phyloP scores from a whole-genome alignment of 805 yeast genomes.

The Myxozyma lipomycoides region DNA sequence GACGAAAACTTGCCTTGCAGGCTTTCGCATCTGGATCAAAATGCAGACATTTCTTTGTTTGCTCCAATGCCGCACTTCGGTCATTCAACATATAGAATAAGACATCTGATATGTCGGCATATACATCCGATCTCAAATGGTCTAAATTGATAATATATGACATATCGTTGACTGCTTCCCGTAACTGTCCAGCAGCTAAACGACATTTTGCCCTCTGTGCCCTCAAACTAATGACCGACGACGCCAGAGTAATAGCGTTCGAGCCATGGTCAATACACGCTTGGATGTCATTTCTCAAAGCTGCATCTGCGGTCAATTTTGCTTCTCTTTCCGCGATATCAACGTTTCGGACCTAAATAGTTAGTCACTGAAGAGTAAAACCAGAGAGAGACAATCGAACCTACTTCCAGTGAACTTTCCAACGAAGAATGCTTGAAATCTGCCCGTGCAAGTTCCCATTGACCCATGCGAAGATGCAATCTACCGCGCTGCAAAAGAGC shows the following conservation, averaged over 20 bases:
- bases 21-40: slow-evolving; percentile 66
- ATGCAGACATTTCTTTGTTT: slow-evolving; percentile 65
- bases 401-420: slow-evolving; percentile 24
- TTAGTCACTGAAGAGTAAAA: not conserved
- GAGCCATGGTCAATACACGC: slow-evolving; percentile 31
- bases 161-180: slow-evolving; percentile 39
- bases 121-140: slow-evolving; percentile 32
- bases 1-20: slow-evolving; percentile 46
- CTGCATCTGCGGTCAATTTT: slow-evolving; percentile 19
- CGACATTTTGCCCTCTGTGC: slow-evolving; percentile 37
- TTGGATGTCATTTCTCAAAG: slow-evolving; percentile 21
- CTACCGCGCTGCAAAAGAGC: slow-evolving; percentile 38
- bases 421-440: slow-evolving; percentile 30
- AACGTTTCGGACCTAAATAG: slow-evolving; percentile 21
- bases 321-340: slow-evolving; percentile 21
- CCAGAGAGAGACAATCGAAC: slow-evolving; percentile 14
- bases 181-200: slow-evolving; percentile 32
- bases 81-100: slow-evolving; percentile 52
- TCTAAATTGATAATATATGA: slow-evolving; percentile 30
- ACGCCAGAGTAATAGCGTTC: slow-evolving; percentile 34
- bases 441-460: slow-evolving; percentile 24
- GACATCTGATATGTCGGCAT: slow-evolving; percentile 36
- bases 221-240: slow-evolving; percentile 31
- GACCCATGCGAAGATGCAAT: slow-evolving; percentile 36
- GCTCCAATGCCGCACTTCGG: slow-evolving; percentile 49